Evolutionary conservation across 805 yeast species (phyloP), one percentile per base, ranked within the genome.

Genomic region (Sugiyamaella marilandica): DNA sequence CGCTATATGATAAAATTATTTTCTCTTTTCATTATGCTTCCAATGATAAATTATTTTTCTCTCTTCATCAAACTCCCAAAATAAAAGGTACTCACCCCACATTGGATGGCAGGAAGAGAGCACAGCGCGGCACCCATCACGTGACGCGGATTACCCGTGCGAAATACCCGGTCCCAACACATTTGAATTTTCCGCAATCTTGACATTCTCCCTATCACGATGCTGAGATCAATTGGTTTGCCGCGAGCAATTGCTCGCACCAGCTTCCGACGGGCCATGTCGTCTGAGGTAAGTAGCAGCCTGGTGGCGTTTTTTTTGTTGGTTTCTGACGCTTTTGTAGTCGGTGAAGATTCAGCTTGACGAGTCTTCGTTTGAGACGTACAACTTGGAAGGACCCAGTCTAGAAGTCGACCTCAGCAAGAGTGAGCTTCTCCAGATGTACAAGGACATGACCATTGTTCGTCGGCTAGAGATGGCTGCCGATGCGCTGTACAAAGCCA

Each of bases 391-490:
- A 41, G 84, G 79, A 24, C 97, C 97, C 50, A 79, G 79, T 47
- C 75, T 86, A 65, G 72, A 76, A 50, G 85, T 86, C 70, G 84
- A 84, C 72, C 85, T 96, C 53, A 83, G 87, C 65, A 90, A 89
- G 79, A 78, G 80, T 49, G 79, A 84, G 52, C 74, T 94, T 64
- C 76, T 94, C 66, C 83, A 90, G 68, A 89, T 94, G 97, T 94
- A 91, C 82, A 87, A 89, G 76, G 96, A 92, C 70, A 91, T 94
- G 98, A 82, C 85, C 62, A 74, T 85, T 61, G 83, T 92, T 33
- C 73, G 76, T 80, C 87, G 99, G 75, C 84, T 94, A 94, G 99
- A 94, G 78, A 92, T 94, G 96, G 95, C 97, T 41, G 83, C 98
- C 57, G 99, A 94, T 71, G 98, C 97, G 32, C 78, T 94, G 60